Conservation (phyloP, 345 rosid genomes). For the Boechera retrofracta region DNA sequence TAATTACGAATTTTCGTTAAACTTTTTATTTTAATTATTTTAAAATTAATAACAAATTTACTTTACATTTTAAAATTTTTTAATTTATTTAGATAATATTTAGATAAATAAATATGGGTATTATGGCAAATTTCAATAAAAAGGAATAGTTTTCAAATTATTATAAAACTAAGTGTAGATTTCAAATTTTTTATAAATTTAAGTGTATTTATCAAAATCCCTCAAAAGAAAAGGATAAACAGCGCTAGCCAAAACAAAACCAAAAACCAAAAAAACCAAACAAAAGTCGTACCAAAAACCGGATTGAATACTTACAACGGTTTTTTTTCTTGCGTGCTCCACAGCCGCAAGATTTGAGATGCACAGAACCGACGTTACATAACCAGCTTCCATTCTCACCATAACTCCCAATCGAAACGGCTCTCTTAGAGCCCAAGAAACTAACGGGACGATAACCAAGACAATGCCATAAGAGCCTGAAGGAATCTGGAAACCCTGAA, state of each 20-base stretch:
- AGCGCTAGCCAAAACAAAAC: background rate
- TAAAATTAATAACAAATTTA: too few species aligned
- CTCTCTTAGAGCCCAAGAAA: constrained; percentile 47
- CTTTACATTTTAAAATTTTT: too few species aligned
- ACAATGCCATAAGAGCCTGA: constrained; percentile 56
- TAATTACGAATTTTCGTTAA: too few species aligned
- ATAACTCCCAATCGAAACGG: constrained; percentile 49
- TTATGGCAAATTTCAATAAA: too few species aligned
- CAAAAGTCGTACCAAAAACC: background rate
- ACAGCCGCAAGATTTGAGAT: constrained; percentile 48
- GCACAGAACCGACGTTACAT: constrained; percentile 39
- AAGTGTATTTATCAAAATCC: too few species aligned
- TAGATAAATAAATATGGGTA: too few species aligned
- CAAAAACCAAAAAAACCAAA: background rate
- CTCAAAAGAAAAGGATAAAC: background rate
- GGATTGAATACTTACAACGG: constrained; percentile 31
- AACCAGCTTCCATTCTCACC: constrained; percentile 60
- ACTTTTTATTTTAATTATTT: too few species aligned
- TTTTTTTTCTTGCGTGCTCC: constrained; percentile 49
- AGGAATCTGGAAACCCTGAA: constrained; percentile 57
- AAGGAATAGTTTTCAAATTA: too few species aligned
- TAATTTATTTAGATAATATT: too few species aligned
- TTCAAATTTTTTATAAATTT: too few species aligned
- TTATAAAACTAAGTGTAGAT: too few species aligned
- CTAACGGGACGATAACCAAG: constrained; percentile 47